Base-by-base conservation (phyloP, 2,329 filamentous ascomycete genomes). In the Elsinoe batatas region DNA sequence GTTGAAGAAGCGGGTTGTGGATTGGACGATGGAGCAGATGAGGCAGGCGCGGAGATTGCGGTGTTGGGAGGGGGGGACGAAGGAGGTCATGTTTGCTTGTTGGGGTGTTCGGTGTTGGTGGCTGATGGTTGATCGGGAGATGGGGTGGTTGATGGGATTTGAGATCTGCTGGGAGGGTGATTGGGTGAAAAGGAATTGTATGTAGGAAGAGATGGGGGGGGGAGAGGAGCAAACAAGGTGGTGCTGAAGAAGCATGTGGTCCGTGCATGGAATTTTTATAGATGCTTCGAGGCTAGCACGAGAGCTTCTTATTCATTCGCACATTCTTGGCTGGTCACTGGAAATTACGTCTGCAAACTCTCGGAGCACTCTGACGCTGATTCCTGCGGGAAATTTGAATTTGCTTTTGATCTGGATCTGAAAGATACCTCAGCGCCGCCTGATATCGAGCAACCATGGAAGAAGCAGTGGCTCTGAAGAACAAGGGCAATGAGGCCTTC, bases 1-100 rank as follows among this genome's bases (percentile, higher is more conserved):
- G 65, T 83, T 81, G 65, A 84, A 79, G 79, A 98, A 98, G 70
- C 88, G 85, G 86, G 91, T 67, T 32, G 60, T 46, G 36, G 87
- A 85, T 77, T 91, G 89, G 61, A 97, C 88, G 68, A 97, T 87
- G 55, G 89, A 91, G 81, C 93, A 98, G 64, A 97, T 89, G 90
- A 98, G 96, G 78, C 93, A 98, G 66, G 93, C 93, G 72, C 93
- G 91, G 63, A 95, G 81, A 69, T 88, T 84, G 72, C 91, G 88
- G 75, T 86, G 83, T 72, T 93, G 87, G 68, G 77, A 79, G 5
- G 87, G 79, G 13, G 86, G 74, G 59, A 90, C 84, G 70, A 82
- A 90, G 70, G 83, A 85, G 56, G 77, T 74, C 63, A 75, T 72
- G 61, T 71, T 73, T 58, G 50, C 50, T 18, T 33, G 46, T 32